These are phyloP conservation scores for Escovopsis sp. DNA, from an alignment of 2,329 filamentous ascomycete species.

Conservation along the genomic window DNA sequence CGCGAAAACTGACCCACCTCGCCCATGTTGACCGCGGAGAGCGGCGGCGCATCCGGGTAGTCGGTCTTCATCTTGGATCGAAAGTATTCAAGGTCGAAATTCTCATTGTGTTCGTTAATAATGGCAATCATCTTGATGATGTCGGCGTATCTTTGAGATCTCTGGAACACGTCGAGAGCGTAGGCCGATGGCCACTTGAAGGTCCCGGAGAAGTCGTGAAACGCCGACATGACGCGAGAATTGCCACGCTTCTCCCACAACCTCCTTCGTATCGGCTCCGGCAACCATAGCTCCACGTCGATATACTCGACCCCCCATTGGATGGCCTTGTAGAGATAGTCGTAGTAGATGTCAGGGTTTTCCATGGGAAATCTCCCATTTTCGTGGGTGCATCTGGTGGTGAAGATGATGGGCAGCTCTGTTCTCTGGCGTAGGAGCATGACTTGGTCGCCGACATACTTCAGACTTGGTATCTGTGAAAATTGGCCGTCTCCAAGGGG, in stretches of 20 bases:
- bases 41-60: conserved; percentile 52
- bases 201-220: conserved; percentile 72
- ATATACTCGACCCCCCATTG: conserved; percentile 86
- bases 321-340: conserved; percentile 68
- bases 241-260: conserved; percentile 57
- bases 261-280: conserved; percentile 54
- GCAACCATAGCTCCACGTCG: conserved; percentile 77
- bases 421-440: conserved; percentile 73
- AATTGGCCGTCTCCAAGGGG: conserved; percentile 46
- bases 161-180: conserved; percentile 55
- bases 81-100: conserved; percentile 84
- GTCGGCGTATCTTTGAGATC: conserved; percentile 60
- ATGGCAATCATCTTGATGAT: conserved; percentile 87
- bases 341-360: conserved; percentile 56
- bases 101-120: conserved; percentile 67
- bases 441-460: conserved; percentile 74
- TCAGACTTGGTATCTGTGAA: conserved; percentile 56
- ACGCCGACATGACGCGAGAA: conserved; percentile 81
- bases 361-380: conserved; percentile 80
- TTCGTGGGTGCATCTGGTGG: conserved; percentile 65
- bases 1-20: conserved; percentile 73
- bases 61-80: conserved; percentile 58
- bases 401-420: conserved; percentile 82
- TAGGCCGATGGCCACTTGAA: conserved; percentile 70
- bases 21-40: conserved; percentile 80